A percentile compares a stretch with the other conserved stretches of the same genome.
phyloP scores from a whole-genome alignment of 1,139 yeast genomes.

The Pichia sp. region DNA sequence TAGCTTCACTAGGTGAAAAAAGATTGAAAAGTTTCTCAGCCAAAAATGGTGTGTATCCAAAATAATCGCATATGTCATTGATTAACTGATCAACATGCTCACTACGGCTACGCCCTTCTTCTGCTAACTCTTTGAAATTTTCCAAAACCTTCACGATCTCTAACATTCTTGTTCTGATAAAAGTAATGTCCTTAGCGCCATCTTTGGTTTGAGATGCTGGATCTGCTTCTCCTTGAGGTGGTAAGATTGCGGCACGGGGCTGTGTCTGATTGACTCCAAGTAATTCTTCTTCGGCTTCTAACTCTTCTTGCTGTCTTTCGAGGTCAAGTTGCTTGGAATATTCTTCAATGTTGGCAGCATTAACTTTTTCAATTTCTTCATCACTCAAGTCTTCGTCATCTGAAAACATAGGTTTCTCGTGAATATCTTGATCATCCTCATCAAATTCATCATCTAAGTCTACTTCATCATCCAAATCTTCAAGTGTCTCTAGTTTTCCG shows the following conservation, averaged over 20 bases:
- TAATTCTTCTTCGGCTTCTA: slow-evolving; percentile 74
- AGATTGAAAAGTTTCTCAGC: slow-evolving; percentile 90
- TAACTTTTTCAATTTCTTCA: slow-evolving; percentile 73
- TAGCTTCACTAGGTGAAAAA: slow-evolving; percentile 92
- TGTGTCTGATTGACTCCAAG: slow-evolving; percentile 55
- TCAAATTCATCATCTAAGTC: slow-evolving; percentile 17
- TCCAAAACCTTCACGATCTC: slow-evolving; percentile 95
- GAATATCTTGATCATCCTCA: slow-evolving; percentile 45
- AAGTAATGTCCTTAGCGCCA: slow-evolving; percentile 70
- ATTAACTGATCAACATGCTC: slow-evolving; percentile 76
- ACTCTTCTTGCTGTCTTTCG: slow-evolving; percentile 68
- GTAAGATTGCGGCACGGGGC: slow-evolving; percentile 69
- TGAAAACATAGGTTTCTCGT: slow-evolving; percentile 76
- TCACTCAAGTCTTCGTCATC: slow-evolving; percentile 60
- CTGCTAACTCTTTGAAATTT: slow-evolving; percentile 78
- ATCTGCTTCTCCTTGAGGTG: slow-evolving; percentile 52
- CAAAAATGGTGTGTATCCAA: slow-evolving; percentile 91
- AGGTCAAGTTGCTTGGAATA: slow-evolving; percentile 65
- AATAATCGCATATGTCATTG: slow-evolving; percentile 85
- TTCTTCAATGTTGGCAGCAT: slow-evolving; percentile 85
- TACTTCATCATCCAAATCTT: slow-evolving; percentile 36
- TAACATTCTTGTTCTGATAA: slow-evolving; percentile 88
- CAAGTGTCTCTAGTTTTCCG: slow-evolving; percentile 53
- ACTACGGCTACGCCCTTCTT: slow-evolving; percentile 79
- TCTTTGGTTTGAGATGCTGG: slow-evolving; percentile 43